Evolutionary conservation across 179 eudicot genomes (phyloP).

Genomic region (Beta macrorhiza): DNA sequence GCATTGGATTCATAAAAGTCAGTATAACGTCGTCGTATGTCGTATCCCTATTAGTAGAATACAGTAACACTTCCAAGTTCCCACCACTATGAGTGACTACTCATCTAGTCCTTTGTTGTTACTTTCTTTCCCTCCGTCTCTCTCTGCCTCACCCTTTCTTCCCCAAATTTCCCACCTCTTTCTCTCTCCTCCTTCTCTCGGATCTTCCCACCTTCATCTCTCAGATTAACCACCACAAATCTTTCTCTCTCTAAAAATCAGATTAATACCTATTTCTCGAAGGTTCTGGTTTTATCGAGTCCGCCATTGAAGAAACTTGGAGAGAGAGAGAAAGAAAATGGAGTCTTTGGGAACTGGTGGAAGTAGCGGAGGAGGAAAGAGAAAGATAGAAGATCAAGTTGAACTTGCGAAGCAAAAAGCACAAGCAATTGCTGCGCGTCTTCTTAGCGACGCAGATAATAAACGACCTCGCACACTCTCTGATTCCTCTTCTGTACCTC

Average conservation of each 20-base stretch:
- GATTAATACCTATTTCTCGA: background rate
- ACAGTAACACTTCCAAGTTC: background rate
- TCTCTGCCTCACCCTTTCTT: background rate
- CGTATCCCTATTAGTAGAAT: background rate
- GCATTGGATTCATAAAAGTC: background rate
- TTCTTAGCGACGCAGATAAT: constrained; percentile 50
- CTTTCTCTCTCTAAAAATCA: background rate
- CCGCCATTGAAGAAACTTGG: constrained; percentile 9
- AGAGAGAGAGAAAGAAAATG: background rate
- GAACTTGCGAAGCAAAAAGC: constrained; percentile 74
- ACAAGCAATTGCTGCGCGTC: constrained; percentile 73
- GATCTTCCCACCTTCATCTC: background rate
- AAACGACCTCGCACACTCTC: constrained; percentile 49
- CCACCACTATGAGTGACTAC: background rate
- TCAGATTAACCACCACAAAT: background rate
- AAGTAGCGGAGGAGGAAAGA: constrained; percentile 15
- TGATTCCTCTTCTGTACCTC: constrained; percentile 10
- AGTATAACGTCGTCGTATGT: background rate
- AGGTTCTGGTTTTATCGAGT: background rate
- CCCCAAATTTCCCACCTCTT: background rate
- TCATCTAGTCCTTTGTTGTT: background rate
- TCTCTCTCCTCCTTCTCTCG: background rate
- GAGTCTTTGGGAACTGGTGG: background rate
- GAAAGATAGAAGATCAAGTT: constrained; percentile 47
- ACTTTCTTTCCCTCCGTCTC: background rate